Evolutionary conservation across 257 asterid genomes (phyloP).

Genomic region (Nyctanthes arbortristis): DNA sequence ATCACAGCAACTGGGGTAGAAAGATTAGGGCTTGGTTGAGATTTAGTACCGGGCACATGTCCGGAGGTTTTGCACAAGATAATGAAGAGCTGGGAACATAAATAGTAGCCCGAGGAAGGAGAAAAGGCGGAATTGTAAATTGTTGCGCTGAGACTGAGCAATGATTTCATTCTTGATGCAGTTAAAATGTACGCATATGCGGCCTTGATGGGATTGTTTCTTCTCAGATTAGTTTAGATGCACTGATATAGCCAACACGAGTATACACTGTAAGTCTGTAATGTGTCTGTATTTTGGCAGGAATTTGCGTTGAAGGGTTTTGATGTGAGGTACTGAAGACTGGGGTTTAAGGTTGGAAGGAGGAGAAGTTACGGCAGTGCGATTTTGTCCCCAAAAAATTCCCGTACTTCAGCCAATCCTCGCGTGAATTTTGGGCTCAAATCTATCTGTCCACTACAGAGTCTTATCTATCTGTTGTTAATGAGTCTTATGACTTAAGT

Average conservation of each 20-base stretch:
- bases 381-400: too few species aligned
- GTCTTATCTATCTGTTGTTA: too few species aligned
- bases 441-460: too few species aligned
- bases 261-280: not conserved
- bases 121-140: conserved; percentile 37
- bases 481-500: too few species aligned
- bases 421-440: too few species aligned
- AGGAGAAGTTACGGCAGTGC: too few species aligned
- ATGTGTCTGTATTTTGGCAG: not conserved
- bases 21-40: conserved; percentile 24
- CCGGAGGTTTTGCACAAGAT: conserved; percentile 19
- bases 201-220: not conserved
- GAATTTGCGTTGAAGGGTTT: conserved; percentile 10
- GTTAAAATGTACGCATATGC: conserved; percentile 32
- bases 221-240: not conserved
- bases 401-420: too few species aligned
- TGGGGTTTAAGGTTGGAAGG: too few species aligned
- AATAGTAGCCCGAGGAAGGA: conserved; percentile 23
- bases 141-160: conserved; percentile 35
- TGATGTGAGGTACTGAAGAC: conserved; percentile 10
- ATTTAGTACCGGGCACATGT: conserved; percentile 12
- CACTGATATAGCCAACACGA: too few species aligned
- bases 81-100: conserved; percentile 30
- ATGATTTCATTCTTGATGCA: too few species aligned
- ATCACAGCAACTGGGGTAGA: conserved; percentile 16